A percentile compares a stretch with the other conserved stretches of the same genome.
phyloP scores from a whole-genome alignment of 805 yeast genomes.

The Candida nanaspora region DNA sequence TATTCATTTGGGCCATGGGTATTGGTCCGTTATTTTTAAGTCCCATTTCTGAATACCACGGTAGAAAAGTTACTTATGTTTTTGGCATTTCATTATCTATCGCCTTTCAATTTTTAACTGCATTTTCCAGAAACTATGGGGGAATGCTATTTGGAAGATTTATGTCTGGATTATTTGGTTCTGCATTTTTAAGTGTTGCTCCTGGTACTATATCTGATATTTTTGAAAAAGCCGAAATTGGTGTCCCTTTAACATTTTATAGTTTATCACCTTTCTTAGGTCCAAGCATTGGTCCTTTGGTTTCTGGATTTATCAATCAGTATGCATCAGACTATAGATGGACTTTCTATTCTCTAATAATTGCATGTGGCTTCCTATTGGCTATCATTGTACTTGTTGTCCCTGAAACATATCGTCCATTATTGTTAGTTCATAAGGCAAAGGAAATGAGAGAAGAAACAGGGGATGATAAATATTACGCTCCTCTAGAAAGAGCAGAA shows the following conservation, averaged over 20 bases:
- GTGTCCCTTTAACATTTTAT: slow-evolving; percentile 61
- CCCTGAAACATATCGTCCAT: slow-evolving; percentile 43
- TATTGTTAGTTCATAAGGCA: slow-evolving; percentile 45
- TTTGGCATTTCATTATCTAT: slow-evolving; percentile 38
- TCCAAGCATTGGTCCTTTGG: slow-evolving; percentile 62
- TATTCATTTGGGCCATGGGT: slow-evolving; percentile 58
- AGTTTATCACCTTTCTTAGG: slow-evolving; percentile 62
- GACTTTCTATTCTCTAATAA: slow-evolving; percentile 58
- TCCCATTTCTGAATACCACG: slow-evolving; percentile 52
- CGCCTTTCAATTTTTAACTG: slow-evolving; percentile 47
- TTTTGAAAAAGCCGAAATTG: slow-evolving; percentile 53
- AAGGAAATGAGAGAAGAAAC: slow-evolving; percentile 36
- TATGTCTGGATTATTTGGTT: slow-evolving; percentile 65
- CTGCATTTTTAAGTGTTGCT: slow-evolving; percentile 68
- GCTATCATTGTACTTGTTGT: slow-evolving; percentile 18
- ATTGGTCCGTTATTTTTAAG: slow-evolving; percentile 56
- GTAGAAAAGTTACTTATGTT: slow-evolving; percentile 47
- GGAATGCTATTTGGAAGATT: slow-evolving; percentile 61
- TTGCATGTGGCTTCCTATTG: slow-evolving; percentile 34
- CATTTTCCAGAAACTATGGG: slow-evolving; percentile 50
- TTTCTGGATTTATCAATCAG: slow-evolving; percentile 54
- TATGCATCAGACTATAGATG: slow-evolving; percentile 56
- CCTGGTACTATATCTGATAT: slow-evolving; percentile 75
- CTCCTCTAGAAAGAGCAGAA: slow-evolving; percentile 33
- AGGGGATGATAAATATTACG: slow-evolving; percentile 29